Conservation (phyloP, 352 stramenopile genomes). For the Phytophthora tubulina region DNA sequence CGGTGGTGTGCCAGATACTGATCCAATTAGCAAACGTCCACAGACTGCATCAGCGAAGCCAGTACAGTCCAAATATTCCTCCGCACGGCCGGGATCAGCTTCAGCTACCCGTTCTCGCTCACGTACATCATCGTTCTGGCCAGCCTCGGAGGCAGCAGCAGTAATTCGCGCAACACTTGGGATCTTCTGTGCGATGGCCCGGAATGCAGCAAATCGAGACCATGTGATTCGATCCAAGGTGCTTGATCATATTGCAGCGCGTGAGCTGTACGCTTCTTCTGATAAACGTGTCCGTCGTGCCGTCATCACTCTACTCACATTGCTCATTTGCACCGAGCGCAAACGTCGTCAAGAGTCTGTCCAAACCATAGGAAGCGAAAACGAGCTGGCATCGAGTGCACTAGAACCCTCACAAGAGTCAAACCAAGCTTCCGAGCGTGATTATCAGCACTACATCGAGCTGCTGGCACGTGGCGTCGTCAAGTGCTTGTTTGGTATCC, state of each 20-base stretch:
- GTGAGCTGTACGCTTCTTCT: slow-evolving; percentile 63
- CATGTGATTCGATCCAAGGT: slow-evolving; percentile 72
- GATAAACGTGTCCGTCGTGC: slow-evolving; percentile 70
- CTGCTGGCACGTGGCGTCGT: slow-evolving; percentile 75
- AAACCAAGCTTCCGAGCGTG: slow-evolving; percentile 34
- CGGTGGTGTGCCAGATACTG: background rate
- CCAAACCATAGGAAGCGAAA: background rate
- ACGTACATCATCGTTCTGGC: slow-evolving; percentile 29
- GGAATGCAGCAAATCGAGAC: slow-evolving; percentile 63
- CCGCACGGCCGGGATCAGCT: slow-evolving; percentile 24
- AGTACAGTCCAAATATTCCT: slow-evolving; percentile 7
- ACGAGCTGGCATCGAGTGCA: background rate
- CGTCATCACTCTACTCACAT: slow-evolving; percentile 67
- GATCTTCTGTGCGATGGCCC: slow-evolving; percentile 72
- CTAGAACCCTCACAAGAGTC: background rate
- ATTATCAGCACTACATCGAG: slow-evolving; percentile 82
- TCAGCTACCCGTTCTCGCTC: slow-evolving; percentile 13
- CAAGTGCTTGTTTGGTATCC: slow-evolving; percentile 77
- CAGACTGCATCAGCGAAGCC: slow-evolving; percentile 23
- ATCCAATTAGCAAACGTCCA: slow-evolving; percentile 22
- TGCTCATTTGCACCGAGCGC: slow-evolving; percentile 68
- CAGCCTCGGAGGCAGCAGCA: slow-evolving; percentile 26
- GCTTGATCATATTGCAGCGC: slow-evolving; percentile 62
- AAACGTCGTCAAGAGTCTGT: slow-evolving; percentile 34
- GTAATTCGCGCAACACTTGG: slow-evolving; percentile 56